Evolutionary conservation across 345 rosid species (phyloP), one percentile per base, ranked within the genome.

Genomic region (Pelargonium nanum): DNA sequence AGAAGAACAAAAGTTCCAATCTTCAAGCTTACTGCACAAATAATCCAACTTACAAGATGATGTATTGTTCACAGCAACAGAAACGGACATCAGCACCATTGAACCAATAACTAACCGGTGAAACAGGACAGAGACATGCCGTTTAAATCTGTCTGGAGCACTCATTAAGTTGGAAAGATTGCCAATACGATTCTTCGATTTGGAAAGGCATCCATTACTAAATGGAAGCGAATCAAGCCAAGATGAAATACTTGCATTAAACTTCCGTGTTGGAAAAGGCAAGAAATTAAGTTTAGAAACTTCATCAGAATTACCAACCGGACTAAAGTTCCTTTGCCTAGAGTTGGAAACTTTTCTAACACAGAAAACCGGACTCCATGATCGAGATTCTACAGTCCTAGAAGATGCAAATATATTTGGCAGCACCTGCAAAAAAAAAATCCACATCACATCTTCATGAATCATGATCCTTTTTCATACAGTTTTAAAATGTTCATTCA

Each of bases 71-170:
- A 80, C 69, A 25, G 84, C 79, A 40, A 81, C 61, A 22, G 94
- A 78, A 58, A 83, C 74, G n/a, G 96, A 86, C 21, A 81, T 56
- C 72, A 81, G 82, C 58, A 92, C 77, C 53, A 87, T 60, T 24
- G 67, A 65, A 15, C 85, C 63, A 63, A 80, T 73, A 44, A 78
- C 77, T 1, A 85, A 44, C 40, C 72, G 81, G 62, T 74, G 66
- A 19, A 83, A 74, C 58, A 77, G 68, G 30, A 66, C 61, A 4
- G 86, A 81, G 65, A 79, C 63, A 34, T 51, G 77, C 25, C 71
- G 66, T 65, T 76, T 79, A 57, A 82, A 26, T 48, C 60, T 74
- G 48, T 74, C 74, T 4, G 83, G 69, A 53, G 59, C 57, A 55
- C 58, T 66, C 57, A 45, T 69, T 60, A 63, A 24, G 28, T 71